Base-by-base conservation (phyloP, 148 eudicot genomes). In the Rhododendron ferrugineum region DNA sequence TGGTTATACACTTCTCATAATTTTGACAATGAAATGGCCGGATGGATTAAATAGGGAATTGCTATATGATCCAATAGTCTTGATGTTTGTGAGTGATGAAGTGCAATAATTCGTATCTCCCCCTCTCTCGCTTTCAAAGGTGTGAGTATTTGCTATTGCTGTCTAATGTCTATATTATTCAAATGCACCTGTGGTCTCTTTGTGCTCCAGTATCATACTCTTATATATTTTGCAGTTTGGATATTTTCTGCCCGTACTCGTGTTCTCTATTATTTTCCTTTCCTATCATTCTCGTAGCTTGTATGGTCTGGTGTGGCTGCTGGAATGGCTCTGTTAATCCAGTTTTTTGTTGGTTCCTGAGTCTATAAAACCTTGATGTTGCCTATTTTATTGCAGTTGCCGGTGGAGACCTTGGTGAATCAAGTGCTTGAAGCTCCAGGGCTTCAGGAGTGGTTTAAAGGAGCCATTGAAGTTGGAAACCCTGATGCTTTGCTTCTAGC, bases 401-500 rank as follows among this genome's bases (percentile, higher is more conserved):
- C 96, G 46, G 89, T 83, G 78, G 95, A 95, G 83, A 95, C 90
- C 78, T 86, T 95, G 75, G 9, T 89, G 62, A 88, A 88, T 80
- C 94, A 93, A 86, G 88, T 97, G 74, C 91, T 95, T 85, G 92
- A 88, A 89, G 94, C 93, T 89, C 91, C 98, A 11, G 98, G 93
- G 28, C 88, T 95, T 79, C 90, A 78, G 44, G 98, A 95, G 87
- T 97, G 98, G 95, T 94, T 94, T 88, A 90, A 91, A 85, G 93
- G 94, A 86, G 98, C 98, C 82, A 86, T 88, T 84, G 91, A 88
- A 81, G 88, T 88, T 84, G 99, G 98, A 81, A 97, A 94, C 85
- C 98, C 99, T 42, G 99, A 95, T 89, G 99, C 99, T 14, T 88
- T 97, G 91, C 91, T 97, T 84, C 88, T 97, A 62, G 96, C 96